A percentile compares a stretch with the other conserved stretches of the same genome.
phyloP scores from a whole-genome alignment of 1,139 yeast species.

The Candida tropicalis region DNA sequence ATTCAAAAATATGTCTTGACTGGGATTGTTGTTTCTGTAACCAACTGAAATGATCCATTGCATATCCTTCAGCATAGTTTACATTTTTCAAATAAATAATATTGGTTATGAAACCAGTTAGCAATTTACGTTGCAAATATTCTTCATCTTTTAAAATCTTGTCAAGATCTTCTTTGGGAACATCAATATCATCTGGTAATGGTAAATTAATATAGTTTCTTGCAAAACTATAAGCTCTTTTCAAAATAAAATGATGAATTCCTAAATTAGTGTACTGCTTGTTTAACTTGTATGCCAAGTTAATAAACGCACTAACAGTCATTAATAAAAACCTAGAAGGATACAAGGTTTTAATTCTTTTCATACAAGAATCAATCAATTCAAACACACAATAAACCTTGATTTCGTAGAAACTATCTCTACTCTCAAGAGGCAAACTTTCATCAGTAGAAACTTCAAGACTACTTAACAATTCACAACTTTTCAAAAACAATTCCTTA shows the following conservation, averaged over 20 bases:
- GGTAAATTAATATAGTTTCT: constrained; percentile 63
- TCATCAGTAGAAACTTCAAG: constrained; percentile 18
- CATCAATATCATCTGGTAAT: constrained; percentile 34
- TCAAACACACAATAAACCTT: constrained; percentile 68
- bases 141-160: constrained; percentile 54
- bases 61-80: constrained; percentile 22
- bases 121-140: constrained; percentile 49
- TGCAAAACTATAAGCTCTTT: constrained; percentile 65
- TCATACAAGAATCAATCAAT: constrained; percentile 54
- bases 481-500: constrained; percentile 72
- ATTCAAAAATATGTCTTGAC: constrained; percentile 19
- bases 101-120: constrained; percentile 47
- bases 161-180: constrained; percentile 39
- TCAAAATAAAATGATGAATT: constrained; percentile 45
- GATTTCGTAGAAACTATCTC: constrained; percentile 49
- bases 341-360: constrained; percentile 59
- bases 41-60: constrained; percentile 27
- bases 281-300: constrained; percentile 47
- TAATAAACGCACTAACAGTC: constrained; percentile 58
- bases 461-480: constrained; percentile 59
- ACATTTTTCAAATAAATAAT: constrained; percentile 43
- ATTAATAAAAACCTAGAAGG: constrained; percentile 80
- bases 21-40: constrained; percentile 20
- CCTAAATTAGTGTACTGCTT: constrained; percentile 20
- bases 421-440: constrained; percentile 4